A percentile compares a stretch with the other conserved stretches of the same genome.
These are phyloP conservation scores for Candida tropicalis DNA, from an alignment of 1,139 yeast genomes.

Conservation along the genomic window DNA sequence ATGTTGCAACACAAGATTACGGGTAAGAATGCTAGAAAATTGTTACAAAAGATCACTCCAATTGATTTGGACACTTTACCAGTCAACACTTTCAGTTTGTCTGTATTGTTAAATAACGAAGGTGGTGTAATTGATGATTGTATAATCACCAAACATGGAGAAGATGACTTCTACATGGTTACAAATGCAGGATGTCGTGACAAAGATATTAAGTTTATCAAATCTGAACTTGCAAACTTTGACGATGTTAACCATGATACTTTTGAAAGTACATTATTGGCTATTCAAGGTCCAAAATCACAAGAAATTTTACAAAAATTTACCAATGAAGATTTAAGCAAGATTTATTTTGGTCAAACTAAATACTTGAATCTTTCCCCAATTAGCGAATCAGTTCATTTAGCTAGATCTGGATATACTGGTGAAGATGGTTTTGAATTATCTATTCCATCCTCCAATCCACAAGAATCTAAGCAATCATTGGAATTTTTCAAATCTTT, in stretches of 20 bases:
- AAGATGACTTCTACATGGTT: slow-evolving; percentile 83
- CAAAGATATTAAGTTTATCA: slow-evolving; percentile 70
- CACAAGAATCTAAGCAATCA: slow-evolving; percentile 47
- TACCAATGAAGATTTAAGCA: slow-evolving; percentile 58
- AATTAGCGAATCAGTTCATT: slow-evolving; percentile 53
- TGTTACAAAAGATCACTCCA: slow-evolving; percentile 83
- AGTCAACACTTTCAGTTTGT: slow-evolving; percentile 67
- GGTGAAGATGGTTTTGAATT: slow-evolving; percentile 98
- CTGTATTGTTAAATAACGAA: slow-evolving; percentile 70
- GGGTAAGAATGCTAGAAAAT: slow-evolving; percentile 69
- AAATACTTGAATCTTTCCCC: slow-evolving; percentile 54
- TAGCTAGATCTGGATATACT: slow-evolving; percentile 94
- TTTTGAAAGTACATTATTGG: slow-evolving; percentile 78
- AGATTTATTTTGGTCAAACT: slow-evolving; percentile 76
- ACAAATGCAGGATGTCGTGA: slow-evolving; percentile 96
- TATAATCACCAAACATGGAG: slow-evolving; percentile 81
- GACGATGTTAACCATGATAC: slow-evolving; percentile 58
- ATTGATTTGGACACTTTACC: slow-evolving; percentile 65
- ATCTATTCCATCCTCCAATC: slow-evolving; percentile 64
- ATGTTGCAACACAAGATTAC: slow-evolving; percentile 86
- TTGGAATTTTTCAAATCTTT: slow-evolving; percentile 63
- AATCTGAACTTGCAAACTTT: slow-evolving; percentile 48
- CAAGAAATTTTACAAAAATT: slow-evolving; percentile 64
- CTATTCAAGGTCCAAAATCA: slow-evolving; percentile 91
- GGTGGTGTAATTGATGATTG: slow-evolving; percentile 95